Evolutionary conservation across 176 grass and related monocot species (phyloP).

Genomic region (Elymus sibiricus): DNA sequence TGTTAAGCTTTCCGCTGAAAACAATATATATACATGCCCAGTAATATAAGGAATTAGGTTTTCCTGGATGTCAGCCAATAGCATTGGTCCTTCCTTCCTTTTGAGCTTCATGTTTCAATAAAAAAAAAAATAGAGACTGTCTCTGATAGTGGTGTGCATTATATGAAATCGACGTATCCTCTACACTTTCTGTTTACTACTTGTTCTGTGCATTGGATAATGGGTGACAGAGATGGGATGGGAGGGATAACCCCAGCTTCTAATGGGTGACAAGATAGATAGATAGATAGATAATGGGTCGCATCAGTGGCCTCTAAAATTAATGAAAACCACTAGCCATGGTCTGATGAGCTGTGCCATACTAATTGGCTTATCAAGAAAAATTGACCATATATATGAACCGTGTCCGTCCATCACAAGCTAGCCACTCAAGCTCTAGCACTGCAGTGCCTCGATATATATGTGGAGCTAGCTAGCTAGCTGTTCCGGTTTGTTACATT

Average conservation of each 20-base stretch:
- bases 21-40: too few relatives aligned
- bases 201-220: background rate
- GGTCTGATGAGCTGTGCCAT: background rate
- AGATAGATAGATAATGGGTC: background rate
- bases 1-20: too few relatives aligned
- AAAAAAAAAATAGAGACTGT: too few relatives aligned
- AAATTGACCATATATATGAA: background rate
- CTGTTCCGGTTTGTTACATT: background rate
- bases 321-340: background rate
- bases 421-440: background rate
- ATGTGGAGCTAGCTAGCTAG: background rate
- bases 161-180: background rate
- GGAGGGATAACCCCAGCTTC: background rate
- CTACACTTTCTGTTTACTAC: background rate
- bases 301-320: background rate
- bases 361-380: constrained; percentile 12
- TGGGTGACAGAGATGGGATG: background rate
- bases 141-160: background rate
- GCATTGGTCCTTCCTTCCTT: too few relatives aligned
- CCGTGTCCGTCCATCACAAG: background rate
- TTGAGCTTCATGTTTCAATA: too few relatives aligned
- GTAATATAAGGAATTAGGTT: too few relatives aligned
- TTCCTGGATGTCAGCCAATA: too few relatives aligned
- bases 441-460: background rate
- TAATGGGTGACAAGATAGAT: constrained; percentile 8